A percentile compares a stretch with the other conserved stretches of the same genome.
Conservation (phyloP, 768 basidiomycete genomes). For the Amanita brunnescens region DNA sequence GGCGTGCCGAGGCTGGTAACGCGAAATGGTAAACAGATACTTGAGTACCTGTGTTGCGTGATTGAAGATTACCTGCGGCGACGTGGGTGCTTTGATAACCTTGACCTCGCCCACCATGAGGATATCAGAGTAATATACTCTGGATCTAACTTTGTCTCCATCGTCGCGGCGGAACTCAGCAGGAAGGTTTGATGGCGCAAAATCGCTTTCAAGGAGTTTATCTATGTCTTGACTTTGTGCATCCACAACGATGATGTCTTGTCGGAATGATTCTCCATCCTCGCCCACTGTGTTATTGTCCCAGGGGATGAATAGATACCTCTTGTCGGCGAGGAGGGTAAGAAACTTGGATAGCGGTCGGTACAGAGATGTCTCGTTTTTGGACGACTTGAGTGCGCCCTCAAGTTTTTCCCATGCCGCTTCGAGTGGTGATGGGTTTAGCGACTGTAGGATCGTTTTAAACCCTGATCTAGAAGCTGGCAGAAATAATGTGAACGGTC, state of each 20-base stretch:
- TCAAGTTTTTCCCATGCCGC: background rate
- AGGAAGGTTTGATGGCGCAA: background rate
- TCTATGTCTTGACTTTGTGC: background rate
- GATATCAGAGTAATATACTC: background rate
- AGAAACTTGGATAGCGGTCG: background rate
- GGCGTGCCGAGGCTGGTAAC: background rate
- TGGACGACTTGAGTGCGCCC: background rate
- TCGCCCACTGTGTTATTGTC: background rate
- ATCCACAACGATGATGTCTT: background rate
- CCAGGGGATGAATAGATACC: background rate
- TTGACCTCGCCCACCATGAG: background rate
- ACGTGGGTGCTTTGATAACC: background rate
- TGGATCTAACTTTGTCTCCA: background rate
- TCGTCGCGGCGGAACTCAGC: background rate
- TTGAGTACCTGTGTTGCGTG: background rate
- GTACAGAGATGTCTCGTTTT: background rate
- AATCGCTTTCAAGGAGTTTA: background rate
- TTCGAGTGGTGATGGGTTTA: background rate
- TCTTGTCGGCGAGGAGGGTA: background rate
- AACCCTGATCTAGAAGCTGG: background rate
- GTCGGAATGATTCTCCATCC: background rate
- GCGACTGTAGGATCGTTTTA: background rate
- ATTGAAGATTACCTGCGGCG: background rate
- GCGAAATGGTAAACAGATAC: background rate
- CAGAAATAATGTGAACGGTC: background rate